Conservation (phyloP, 192 early-diverging fungal species). For the Entomortierella parvispora region DNA sequence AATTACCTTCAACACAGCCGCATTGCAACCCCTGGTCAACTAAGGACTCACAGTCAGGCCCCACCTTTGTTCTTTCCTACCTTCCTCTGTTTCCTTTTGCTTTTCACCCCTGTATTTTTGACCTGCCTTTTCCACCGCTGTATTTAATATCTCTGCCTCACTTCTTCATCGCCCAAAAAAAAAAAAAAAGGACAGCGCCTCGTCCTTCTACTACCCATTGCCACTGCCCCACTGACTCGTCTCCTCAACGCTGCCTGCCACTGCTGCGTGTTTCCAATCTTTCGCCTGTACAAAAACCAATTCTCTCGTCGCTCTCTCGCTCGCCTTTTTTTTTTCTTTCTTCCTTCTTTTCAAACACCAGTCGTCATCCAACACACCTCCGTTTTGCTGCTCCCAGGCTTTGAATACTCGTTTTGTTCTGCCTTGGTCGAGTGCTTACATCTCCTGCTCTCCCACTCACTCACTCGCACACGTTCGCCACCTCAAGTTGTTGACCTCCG, state of each 20-base stretch:
- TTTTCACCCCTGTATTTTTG: background rate
- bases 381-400: constrained; percentile 25
- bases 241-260: too few species aligned
- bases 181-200: constrained; percentile 7
- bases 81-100: constrained; percentile 1
- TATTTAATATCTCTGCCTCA: background rate
- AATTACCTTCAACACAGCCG: background rate
- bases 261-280: background rate
- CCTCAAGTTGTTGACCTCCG: too few species aligned
- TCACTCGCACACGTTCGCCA: too few species aligned
- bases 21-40: constrained; percentile 15
- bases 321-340: background rate
- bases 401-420: constrained; percentile 12
- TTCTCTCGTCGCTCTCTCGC: background rate
- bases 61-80: background rate
- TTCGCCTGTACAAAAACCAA: constrained; percentile 10
- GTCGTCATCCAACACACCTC: background rate
- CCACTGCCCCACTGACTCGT: too few species aligned
- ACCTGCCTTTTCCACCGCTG: background rate
- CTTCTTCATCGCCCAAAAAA: too few species aligned
- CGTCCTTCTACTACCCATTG: background rate
- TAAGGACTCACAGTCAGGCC: background rate
- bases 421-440: constrained; percentile 28
- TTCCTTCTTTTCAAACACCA: too few species aligned
- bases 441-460: constrained; percentile 6